phyloP scores from a whole-genome alignment of 2,329 filamentous ascomycete genomes.

The Coniosporium uncinatum region DNA sequence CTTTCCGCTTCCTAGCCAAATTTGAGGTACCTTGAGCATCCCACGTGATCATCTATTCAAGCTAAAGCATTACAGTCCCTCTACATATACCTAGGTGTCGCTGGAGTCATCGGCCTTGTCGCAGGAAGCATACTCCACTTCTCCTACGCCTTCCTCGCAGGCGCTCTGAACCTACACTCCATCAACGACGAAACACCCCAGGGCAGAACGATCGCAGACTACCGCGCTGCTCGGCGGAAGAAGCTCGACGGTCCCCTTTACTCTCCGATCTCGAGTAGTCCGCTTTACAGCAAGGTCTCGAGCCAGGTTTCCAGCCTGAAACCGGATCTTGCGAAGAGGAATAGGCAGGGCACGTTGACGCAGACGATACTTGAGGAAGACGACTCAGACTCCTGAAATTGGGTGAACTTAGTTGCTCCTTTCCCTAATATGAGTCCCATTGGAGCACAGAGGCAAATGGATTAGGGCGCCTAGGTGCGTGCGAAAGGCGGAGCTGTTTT shows the following conservation, averaged over 20 bases:
- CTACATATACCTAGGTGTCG: constrained; percentile 57
- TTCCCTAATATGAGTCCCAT: too few species aligned
- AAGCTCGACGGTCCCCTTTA: constrained; percentile 10
- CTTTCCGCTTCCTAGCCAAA: constrained; percentile 42
- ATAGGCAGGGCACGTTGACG: constrained; percentile 45
- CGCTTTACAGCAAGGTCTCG: constrained; percentile 4
- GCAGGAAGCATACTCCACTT: constrained; percentile 55
- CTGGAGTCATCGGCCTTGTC: constrained; percentile 59
- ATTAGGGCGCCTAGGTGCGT: too few species aligned
- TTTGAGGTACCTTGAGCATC: constrained; percentile 43
- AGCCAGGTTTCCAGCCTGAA: too few species aligned
- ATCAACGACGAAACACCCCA: constrained; percentile 2
- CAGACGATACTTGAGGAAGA: constrained; percentile 71
- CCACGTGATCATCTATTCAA: background rate
- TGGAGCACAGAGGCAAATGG: too few species aligned
- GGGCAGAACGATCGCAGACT: constrained; percentile 6
- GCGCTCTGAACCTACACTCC: constrained; percentile 36
- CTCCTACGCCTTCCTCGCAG: constrained; percentile 48
- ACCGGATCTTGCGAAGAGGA: background rate
- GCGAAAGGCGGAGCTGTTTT: too few species aligned
- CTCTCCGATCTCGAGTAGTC: constrained; percentile 7
- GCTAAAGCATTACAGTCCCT: constrained; percentile 26
- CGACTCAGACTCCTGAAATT: too few species aligned
- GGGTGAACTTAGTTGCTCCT: too few species aligned
- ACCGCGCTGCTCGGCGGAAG: constrained; percentile 20